A percentile compares a stretch with the other conserved stretches of the same genome.
These are phyloP conservation scores for Paramecium tetraurelia DNA, from an alignment of 73 alveolate genomes.

Conservation along the genomic window DNA sequence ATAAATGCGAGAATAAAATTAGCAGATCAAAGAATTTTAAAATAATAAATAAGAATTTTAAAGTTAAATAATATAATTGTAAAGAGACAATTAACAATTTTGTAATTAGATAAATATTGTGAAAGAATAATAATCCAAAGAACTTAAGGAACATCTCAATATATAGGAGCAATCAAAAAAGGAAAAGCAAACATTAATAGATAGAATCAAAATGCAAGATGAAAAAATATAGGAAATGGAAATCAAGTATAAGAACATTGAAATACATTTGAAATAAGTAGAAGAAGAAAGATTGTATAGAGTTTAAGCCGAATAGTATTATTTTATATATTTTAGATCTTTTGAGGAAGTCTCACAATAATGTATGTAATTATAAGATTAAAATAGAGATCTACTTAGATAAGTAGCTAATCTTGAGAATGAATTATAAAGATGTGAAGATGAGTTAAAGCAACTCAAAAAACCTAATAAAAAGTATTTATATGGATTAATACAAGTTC, in stretches of 20 bases:
- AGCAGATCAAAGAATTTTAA: background rate
- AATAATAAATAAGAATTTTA: background rate
- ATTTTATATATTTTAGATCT: background rate
- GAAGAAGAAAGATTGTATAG: constrained; percentile 14
- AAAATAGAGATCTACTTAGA: constrained; percentile 33
- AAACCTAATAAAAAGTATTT: background rate
- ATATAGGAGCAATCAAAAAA: background rate
- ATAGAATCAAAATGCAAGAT: background rate
- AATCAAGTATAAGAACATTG: background rate
- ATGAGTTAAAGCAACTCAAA: background rate
- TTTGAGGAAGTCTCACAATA: constrained; percentile 39
- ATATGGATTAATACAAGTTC: background rate
- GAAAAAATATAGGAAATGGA: background rate
- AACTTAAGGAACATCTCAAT: background rate
- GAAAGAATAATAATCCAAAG: background rate
- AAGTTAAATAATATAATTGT: background rate
- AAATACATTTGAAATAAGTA: background rate
- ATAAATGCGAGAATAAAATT: background rate
- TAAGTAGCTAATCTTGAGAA: constrained; percentile 14
- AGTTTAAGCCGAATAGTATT: constrained; percentile 31
- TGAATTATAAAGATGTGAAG: constrained; percentile 10
- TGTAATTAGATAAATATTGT: background rate
- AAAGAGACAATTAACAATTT: background rate
- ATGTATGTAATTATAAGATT: constrained; percentile 46
- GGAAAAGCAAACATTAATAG: background rate